phyloP scores from a whole-genome alignment of 1,139 yeast genomes.

The Saccharomyces hybrid region DNA sequence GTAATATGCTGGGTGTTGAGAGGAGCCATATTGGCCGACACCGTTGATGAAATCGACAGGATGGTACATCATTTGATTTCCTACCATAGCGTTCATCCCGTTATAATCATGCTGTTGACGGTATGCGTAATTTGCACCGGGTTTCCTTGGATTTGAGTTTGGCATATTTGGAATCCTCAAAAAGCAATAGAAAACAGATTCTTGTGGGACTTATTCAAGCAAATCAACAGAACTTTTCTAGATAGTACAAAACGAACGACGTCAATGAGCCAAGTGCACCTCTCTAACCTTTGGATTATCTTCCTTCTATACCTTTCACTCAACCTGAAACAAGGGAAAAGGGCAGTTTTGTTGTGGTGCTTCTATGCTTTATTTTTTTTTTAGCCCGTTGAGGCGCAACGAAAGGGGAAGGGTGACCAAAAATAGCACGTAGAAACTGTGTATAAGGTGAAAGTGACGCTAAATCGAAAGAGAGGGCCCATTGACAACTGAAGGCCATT shows the following conservation, averaged over 20 bases:
- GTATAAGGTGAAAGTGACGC: background rate
- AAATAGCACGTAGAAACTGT: background rate
- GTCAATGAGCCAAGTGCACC: background rate
- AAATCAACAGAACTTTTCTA: background rate
- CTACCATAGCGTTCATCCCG: background rate
- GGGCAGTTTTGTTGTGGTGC: background rate
- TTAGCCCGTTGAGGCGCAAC: conserved; percentile 1
- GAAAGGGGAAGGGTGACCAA: background rate
- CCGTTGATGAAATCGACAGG: background rate
- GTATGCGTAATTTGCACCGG: background rate
- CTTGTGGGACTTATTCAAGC: background rate
- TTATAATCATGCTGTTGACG: background rate
- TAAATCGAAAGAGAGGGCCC: background rate
- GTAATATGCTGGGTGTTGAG: conserved; percentile 16
- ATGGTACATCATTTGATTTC: conserved; percentile 1
- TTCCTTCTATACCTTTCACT: background rate
- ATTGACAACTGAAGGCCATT: background rate
- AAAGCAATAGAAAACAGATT: background rate
- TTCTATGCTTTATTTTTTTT: background rate
- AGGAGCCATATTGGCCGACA: background rate
- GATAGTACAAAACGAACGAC: background rate
- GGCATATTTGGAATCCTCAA: background rate
- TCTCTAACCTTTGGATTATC: background rate
- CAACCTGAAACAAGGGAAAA: background rate
- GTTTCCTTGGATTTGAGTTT: background rate